Conservation (phyloP, 306 rosid species). For the Oxytropis ochrocephala region DNA sequence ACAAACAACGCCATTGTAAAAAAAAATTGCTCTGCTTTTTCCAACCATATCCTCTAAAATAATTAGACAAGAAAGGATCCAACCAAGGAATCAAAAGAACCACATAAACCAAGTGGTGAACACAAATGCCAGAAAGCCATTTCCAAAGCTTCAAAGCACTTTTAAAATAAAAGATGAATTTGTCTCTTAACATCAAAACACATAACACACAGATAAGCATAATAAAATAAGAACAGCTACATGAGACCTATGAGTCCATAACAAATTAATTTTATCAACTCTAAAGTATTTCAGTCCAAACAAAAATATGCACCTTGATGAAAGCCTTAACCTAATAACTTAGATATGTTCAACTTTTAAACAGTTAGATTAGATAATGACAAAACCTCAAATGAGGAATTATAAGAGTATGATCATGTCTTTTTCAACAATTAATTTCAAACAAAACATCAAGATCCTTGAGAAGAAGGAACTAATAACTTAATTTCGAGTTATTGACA, state of each 20-base stretch:
- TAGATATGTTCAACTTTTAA: too few relatives aligned
- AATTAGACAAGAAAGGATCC: background rate
- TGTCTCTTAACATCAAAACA: background rate
- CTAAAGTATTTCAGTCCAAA: too few relatives aligned
- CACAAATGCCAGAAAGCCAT: background rate
- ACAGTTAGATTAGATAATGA: too few relatives aligned
- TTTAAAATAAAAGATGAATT: background rate
- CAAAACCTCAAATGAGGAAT: too few relatives aligned
- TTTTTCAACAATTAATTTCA: too few relatives aligned
- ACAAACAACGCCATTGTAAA: background rate
- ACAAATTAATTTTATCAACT: too few relatives aligned
- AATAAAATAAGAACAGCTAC: background rate
- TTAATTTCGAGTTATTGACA: constrained; percentile 17
- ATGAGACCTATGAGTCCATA: background rate
- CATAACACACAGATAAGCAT: background rate
- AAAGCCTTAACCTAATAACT: too few relatives aligned
- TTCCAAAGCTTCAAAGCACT: constrained; percentile 5
- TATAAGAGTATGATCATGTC: too few relatives aligned
- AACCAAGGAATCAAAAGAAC: background rate
- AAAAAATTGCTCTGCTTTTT: background rate
- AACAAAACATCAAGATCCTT: constrained; percentile 8
- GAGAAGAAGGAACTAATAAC: constrained; percentile 6
- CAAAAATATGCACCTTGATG: too few relatives aligned
- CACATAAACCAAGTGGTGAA: background rate
- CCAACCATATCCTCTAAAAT: background rate